Conservation (phyloP, 495 filamentous ascomycete genomes). For the Pyrenula aspistea region DNA sequence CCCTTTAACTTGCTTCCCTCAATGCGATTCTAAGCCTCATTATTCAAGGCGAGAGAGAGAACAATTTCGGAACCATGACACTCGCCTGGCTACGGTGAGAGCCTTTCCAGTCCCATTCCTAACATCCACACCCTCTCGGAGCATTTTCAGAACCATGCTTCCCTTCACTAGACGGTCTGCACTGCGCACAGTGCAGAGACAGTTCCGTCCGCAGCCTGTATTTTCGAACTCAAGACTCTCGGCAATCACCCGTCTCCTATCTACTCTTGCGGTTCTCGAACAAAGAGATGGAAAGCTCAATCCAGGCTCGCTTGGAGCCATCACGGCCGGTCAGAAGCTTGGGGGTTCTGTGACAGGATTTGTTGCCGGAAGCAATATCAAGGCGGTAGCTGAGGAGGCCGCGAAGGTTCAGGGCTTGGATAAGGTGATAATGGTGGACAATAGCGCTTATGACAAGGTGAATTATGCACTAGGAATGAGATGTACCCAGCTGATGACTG, state of each 20-base stretch:
- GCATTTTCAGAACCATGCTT: too few relatives aligned
- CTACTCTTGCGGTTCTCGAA: conserved; percentile 83
- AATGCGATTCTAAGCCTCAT: too few relatives aligned
- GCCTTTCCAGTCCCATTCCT: too few relatives aligned
- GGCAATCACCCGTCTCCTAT: conserved; percentile 60
- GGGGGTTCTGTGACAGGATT: conserved; percentile 80
- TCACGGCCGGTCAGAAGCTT: conserved; percentile 78
- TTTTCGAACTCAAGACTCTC: conserved; percentile 24
- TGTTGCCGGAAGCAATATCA: conserved; percentile 71
- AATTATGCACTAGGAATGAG: not conserved
- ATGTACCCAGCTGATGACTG: conserved; percentile 1
- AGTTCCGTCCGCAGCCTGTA: conserved; percentile 18
- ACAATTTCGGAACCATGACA: too few relatives aligned
- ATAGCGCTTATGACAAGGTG: conserved; percentile 85
- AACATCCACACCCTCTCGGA: too few relatives aligned
- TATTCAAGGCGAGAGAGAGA: too few relatives aligned
- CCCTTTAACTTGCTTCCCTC: too few relatives aligned
- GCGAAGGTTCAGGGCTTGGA: conserved; percentile 82
- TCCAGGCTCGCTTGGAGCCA: conserved; percentile 66
- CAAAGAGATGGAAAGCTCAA: conserved; percentile 85
- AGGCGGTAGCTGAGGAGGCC: conserved; percentile 71
- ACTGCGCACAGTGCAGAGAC: conserved; percentile 36
- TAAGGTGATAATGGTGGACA: conserved; percentile 83
- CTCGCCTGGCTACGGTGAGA: too few relatives aligned
- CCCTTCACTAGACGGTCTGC: conserved; percentile 29